Base-by-base conservation (phyloP, 257 asterid species). In the Cruciata laevipes region DNA sequence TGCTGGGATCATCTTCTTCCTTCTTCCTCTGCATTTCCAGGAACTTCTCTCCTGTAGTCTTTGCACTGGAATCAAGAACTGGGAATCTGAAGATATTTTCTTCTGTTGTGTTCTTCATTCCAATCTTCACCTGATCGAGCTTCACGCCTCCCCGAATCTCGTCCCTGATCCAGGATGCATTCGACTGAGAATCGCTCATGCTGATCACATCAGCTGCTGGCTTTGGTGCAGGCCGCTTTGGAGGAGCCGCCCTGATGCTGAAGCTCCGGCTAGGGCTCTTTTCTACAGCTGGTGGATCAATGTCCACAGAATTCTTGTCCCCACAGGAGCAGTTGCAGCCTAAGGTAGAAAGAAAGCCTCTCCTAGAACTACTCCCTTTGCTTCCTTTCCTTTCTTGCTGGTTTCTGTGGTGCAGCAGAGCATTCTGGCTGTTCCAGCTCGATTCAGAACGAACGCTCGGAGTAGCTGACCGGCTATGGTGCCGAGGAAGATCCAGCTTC, bases 251-350 rank as follows among this genome's bases (percentile, higher is more conserved):
- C 21, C 57, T 77, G 71, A 30, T 53, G 37, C 42, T 55, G 23
- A 6, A 53, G 13, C 58, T 73, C 62, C 42, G 70, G 38, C n/a
- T 74, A 53, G 74, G 72, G 61, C 67, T 51, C 30, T 65, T 78
- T 68, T 68, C 78, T 12, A 63, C 69, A 0, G 0, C 27, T 8
- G 59, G 65, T 2, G 75, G 80, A 24, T 74, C 83, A 27, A 79
- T 79, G 16, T 84, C 80, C 2, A 84, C 81, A 49, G 95, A 82
- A 16, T 74, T 75, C 75, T 81, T 80, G 81, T 80, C 85, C 7
- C 71, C 74, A 25, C 96, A 85, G 56, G 84, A 74, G n/a, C 96
- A 84, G 35, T 73, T 85, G 79, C 95, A 83, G 62, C 85, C 78
- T 56, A 89, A 74, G 75, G 74, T 76, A 6, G 90, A 79, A 6